Conservation (phyloP, 2,329 filamentous ascomycete genomes). For the Penicillium sp. region DNA sequence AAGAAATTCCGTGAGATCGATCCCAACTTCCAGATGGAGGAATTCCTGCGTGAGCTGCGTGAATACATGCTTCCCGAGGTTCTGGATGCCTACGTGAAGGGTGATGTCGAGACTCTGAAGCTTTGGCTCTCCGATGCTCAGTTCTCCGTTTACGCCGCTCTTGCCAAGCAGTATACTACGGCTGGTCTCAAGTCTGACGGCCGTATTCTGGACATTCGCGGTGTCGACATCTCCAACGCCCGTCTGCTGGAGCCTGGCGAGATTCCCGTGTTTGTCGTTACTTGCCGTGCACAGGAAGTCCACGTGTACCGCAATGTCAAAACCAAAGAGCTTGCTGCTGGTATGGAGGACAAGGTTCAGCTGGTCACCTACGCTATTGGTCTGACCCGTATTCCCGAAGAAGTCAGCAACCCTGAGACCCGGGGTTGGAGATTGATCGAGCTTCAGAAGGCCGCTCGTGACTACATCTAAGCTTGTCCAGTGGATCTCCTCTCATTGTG, state of each 20-base stretch:
- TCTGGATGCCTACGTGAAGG: constrained; percentile 96
- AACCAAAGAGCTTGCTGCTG: constrained; percentile 84
- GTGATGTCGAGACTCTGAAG: constrained; percentile 86
- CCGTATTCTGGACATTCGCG: constrained; percentile 90
- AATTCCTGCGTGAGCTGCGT: constrained; percentile 91
- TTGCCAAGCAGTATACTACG: constrained; percentile 94
- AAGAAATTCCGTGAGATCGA: constrained; percentile 98
- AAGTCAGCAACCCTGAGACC: constrained; percentile 96
- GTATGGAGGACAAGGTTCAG: constrained; percentile 99
- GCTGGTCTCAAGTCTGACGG: constrained; percentile 94
- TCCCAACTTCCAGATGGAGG: constrained; percentile 90
- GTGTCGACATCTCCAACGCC: constrained; percentile 74
- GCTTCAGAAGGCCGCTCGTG: constrained; percentile 95
- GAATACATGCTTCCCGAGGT: constrained; percentile 98
- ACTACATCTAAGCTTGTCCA: constrained; percentile 69
- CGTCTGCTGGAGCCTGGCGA: constrained; percentile 57
- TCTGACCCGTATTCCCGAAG: constrained; percentile 89
- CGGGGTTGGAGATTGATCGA: constrained; percentile 97
- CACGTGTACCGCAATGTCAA: constrained; percentile 96
- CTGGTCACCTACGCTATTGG: constrained; percentile 98
- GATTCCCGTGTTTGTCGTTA: constrained; percentile 91
- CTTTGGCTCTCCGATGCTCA: constrained; percentile 96
- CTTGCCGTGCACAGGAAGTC: constrained; percentile 94
- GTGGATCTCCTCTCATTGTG: constrained; percentile 3
- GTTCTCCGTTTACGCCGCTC: constrained; percentile 94